A percentile compares a stretch with the other conserved stretches of the same genome.
These are phyloP conservation scores for Zygotorulaspora florentina DNA, from an alignment of 805 yeast species.

Conservation along the genomic window DNA sequence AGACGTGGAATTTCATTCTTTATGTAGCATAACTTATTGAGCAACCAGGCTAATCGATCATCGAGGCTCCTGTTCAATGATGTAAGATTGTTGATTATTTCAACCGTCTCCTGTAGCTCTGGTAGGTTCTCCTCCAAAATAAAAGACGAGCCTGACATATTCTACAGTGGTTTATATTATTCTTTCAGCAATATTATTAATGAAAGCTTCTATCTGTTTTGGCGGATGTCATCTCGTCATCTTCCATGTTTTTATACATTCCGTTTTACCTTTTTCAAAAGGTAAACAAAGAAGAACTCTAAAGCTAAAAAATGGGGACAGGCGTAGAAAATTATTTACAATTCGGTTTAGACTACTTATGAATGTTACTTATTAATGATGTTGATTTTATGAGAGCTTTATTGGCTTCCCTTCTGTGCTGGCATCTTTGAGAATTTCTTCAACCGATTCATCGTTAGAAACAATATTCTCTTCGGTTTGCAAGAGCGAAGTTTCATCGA, in stretches of 20 bases:
- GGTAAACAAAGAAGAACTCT: background rate
- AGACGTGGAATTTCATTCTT: conserved; percentile 2
- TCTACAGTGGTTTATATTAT: no score
- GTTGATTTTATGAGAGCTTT: conserved; percentile 7
- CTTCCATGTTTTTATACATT: background rate
- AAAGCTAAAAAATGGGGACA: conserved; percentile 1
- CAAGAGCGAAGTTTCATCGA: conserved; percentile 7
- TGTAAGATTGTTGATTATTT: background rate
- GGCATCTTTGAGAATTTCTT: conserved; percentile 23
- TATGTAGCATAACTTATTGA: conserved; percentile 2
- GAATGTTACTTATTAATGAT: conserved; percentile 3
- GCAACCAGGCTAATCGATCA: conserved; percentile 3
- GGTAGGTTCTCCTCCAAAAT: conserved; percentile 3
- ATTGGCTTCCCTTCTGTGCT: conserved; percentile 19
- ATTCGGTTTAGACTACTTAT: background rate
- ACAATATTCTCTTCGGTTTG: conserved; percentile 6
- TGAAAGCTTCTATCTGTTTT: no score
- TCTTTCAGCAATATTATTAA: no score
- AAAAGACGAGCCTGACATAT: conserved; percentile 1
- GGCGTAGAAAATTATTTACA: background rate
- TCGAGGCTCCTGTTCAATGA: conserved; percentile 4
- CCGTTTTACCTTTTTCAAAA: background rate
- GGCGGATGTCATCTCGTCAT: background rate
- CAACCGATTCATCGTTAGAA: conserved; percentile 16
- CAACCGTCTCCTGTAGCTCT: conserved; percentile 4